A percentile compares a stretch with the other conserved stretches of the same genome.
These are phyloP conservation scores for Starmerella stigmatis DNA, from an alignment of 805 yeast species.

Conservation along the genomic window DNA sequence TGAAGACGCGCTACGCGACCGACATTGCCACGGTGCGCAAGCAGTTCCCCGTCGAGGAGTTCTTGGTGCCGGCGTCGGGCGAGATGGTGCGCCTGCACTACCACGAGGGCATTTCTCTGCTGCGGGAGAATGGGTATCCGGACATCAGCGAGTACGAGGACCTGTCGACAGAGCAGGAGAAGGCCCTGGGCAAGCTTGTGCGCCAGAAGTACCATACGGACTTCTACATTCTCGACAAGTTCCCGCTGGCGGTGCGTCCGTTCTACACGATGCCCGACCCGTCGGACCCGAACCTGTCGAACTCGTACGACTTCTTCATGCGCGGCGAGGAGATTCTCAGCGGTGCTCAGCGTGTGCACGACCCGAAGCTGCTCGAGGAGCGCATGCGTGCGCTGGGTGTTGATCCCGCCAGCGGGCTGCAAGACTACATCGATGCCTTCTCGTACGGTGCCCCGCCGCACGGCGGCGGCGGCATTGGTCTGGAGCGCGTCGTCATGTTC, in stretches of 20 bases:
- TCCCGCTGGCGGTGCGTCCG: constrained; percentile 94
- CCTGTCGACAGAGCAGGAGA: constrained; percentile 88
- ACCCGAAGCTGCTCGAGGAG: constrained; percentile 66
- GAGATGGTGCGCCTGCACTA: constrained; percentile 83
- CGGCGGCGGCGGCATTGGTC: constrained; percentile 99
- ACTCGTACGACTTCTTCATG: constrained; percentile 99
- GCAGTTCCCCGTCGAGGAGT: constrained; percentile 96
- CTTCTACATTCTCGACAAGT: constrained; percentile 94
- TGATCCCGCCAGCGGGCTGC: constrained; percentile 68
- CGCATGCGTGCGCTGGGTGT: constrained; percentile 78
- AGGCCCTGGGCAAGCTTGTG: constrained; percentile 79
- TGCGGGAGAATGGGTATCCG: constrained; percentile 78
- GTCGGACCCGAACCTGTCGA: constrained; percentile 81
- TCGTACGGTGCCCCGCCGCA: constrained; percentile 95
- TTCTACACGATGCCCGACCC: constrained; percentile 99
- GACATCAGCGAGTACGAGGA: constrained; percentile 74
- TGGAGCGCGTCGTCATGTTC: constrained; percentile 98
- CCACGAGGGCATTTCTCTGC: constrained; percentile 81
- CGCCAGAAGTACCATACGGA: constrained; percentile 94
- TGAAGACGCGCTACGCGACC: constrained; percentile 63
- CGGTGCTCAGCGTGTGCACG: constrained; percentile 99
- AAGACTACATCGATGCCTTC: constrained; percentile 88
- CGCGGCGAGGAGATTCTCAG: constrained; percentile 98
- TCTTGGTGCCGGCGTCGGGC: constrained; percentile 85
- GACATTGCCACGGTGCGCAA: constrained; percentile 85